Percentiles rank a stretch among this genome's conserved stretches.
Conservation (phyloP, 495 filamentous ascomycete genomes). For the Hypoxylon lienhwacheense region DNA sequence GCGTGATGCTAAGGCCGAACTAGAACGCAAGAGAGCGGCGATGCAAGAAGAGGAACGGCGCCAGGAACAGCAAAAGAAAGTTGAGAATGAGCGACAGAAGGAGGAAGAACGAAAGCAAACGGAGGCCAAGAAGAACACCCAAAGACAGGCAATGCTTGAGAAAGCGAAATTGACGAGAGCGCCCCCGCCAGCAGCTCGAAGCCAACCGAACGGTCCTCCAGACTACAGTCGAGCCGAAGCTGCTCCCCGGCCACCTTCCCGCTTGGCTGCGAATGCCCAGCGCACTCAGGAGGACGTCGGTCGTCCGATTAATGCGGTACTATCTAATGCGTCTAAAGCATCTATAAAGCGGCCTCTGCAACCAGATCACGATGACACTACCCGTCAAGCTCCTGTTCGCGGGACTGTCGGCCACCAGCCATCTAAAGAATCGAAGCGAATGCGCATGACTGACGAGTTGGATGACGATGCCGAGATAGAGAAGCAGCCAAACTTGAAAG, state of each 20-base stretch:
- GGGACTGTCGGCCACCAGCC: slow-evolving; percentile 51
- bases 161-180: slow-evolving; percentile 59
- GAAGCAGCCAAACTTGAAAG: slow-evolving; percentile 61
- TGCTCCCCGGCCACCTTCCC: slow-evolving; percentile 44
- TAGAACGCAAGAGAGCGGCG: slow-evolving; percentile 72
- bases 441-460: slow-evolving; percentile 60
- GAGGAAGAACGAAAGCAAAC: slow-evolving; percentile 52
- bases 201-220: slow-evolving; percentile 52
- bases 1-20: slow-evolving; percentile 73
- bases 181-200: slow-evolving; percentile 54
- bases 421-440: slow-evolving; percentile 60
- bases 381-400: slow-evolving; percentile 43
- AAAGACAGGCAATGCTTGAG: slow-evolving; percentile 72
- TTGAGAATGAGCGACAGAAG: slow-evolving; percentile 54
- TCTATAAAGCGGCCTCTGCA: slow-evolving; percentile 53
- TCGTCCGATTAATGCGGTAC: slow-evolving; percentile 48
- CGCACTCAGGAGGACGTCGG: slow-evolving; percentile 45
- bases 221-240: slow-evolving; percentile 44
- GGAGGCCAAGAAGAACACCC: slow-evolving; percentile 66
- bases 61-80: slow-evolving; percentile 53
- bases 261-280: slow-evolving; percentile 45
- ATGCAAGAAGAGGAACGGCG: slow-evolving; percentile 59
- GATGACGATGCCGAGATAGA: slow-evolving; percentile 49
- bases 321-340: slow-evolving; percentile 48
- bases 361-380: slow-evolving; percentile 51